Percentiles rank a stretch among this genome's conserved stretches.
Conservation (phyloP, 768 basidiomycete species). For the Boletales sp. region DNA sequence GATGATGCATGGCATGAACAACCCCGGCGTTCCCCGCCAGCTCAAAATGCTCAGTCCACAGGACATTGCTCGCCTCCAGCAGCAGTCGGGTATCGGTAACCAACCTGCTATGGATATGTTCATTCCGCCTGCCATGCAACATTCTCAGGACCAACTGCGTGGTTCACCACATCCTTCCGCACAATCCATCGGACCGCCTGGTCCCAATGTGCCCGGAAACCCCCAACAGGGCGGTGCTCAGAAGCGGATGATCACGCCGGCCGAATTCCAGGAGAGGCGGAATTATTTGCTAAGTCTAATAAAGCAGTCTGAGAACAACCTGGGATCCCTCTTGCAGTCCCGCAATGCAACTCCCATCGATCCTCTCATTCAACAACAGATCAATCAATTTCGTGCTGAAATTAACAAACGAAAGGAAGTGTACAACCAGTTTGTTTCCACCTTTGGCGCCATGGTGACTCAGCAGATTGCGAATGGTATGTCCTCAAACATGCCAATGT, state of each 20-base stretch:
- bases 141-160: slow-evolving; percentile 42
- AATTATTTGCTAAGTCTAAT: slow-evolving; percentile 7
- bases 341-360: slow-evolving; percentile 20
- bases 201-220: slow-evolving; percentile 14
- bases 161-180: slow-evolving; percentile 42
- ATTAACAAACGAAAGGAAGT: slow-evolving; percentile 36
- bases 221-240: slow-evolving; percentile 21
- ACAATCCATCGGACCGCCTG: slow-evolving; percentile 19
- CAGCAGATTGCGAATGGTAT: slow-evolving; percentile 25
- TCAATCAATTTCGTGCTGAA: slow-evolving; percentile 19
- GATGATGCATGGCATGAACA: slow-evolving; percentile 36
- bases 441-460: slow-evolving; percentile 21
- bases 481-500: slow-evolving; percentile 30
- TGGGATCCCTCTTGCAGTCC: slow-evolving; percentile 7
- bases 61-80: slow-evolving; percentile 36
- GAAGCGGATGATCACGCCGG: slow-evolving; percentile 15
- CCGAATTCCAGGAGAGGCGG: slow-evolving; percentile 25
- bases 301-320: slow-evolving; percentile 10
- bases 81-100: slow-evolving; percentile 27
- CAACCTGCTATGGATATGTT: slow-evolving; percentile 45
- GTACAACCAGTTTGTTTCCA: slow-evolving; percentile 33
- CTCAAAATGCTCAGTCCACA: slow-evolving; percentile 46
- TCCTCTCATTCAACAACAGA: slow-evolving; percentile 9
- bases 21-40: slow-evolving; percentile 28
- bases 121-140: slow-evolving; percentile 40